Percentiles rank a stretch among this genome's conserved stretches.
These are phyloP conservation scores for Phalaenopsis equestris DNA, from an alignment of 106 monocot genomes.

Conservation along the genomic window DNA sequence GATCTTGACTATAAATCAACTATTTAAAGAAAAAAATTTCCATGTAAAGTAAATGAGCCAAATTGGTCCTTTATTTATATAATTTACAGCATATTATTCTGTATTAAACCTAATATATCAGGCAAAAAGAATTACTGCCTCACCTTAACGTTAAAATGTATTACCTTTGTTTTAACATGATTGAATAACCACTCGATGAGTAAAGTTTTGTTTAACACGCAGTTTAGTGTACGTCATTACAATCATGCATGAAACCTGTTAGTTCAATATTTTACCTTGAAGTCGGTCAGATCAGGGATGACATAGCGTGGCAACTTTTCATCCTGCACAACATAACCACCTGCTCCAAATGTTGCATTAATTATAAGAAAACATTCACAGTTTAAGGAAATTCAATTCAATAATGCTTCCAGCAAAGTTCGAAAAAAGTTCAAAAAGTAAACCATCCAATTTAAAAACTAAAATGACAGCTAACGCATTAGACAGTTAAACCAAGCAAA, in stretches of 20 bases:
- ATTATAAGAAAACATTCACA: background rate
- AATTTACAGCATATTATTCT: background rate
- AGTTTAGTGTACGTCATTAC: background rate
- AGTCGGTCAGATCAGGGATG: constrained; percentile 21
- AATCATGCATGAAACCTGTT: background rate
- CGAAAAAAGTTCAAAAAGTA: background rate
- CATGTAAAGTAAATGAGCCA: background rate
- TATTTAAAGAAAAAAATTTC: background rate
- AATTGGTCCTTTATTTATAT: background rate
- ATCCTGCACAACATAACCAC: constrained; percentile 29
- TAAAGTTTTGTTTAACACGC: background rate
- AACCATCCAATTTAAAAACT: background rate
- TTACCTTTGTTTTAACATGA: background rate
- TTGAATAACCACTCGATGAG: background rate
- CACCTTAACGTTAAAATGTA: background rate
- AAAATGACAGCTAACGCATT: no score
- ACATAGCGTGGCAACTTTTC: constrained; percentile 31
- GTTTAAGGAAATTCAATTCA: background rate
- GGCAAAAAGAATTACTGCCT: background rate
- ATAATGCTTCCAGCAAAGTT: background rate
- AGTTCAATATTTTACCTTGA: constrained; percentile 14
- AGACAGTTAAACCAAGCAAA: no score
- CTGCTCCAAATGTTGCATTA: constrained; percentile 9
- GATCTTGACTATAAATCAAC: background rate
- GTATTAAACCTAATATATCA: background rate